Evolutionary conservation across 176 grass and related monocot genomes (phyloP).

Genomic region (Panicum miliaceum): DNA sequence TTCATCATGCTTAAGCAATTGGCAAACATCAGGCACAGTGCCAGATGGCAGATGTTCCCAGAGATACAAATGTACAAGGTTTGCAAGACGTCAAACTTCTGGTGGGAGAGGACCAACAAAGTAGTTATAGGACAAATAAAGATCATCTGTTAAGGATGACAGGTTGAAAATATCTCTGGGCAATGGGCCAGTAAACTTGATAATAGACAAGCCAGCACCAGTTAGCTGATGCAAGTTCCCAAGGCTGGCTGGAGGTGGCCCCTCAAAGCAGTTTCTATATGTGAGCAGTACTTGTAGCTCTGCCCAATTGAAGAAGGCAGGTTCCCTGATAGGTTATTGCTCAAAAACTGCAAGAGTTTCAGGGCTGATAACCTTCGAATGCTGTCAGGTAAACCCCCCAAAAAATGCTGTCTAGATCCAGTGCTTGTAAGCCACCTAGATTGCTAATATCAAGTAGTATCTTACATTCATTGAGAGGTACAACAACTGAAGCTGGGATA

Average conservation of each 20-base stretch:
- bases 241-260: neutral
- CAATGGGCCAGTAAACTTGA: neutral
- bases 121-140: slow-evolving; percentile 2
- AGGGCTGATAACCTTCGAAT: slow-evolving; percentile 23
- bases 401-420: slow-evolving; percentile 13
- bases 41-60: neutral
- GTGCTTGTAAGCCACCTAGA: slow-evolving; percentile 26
- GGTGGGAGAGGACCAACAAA: neutral
- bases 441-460: slow-evolving; percentile 46
- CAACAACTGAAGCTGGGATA: too few relatives aligned
- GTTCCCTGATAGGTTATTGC: neutral
- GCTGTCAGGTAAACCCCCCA: slow-evolving; percentile 34
- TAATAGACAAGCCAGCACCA: neutral
- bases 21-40: neutral
- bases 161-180: too few relatives aligned
- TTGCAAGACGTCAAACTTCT: neutral
- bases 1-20: slow-evolving; percentile 2
- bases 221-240: neutral
- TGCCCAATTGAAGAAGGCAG: slow-evolving; percentile 1
- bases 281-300: neutral
- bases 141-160: slow-evolving; percentile 2
- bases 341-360: neutral
- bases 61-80: slow-evolving; percentile 13
- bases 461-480: slow-evolving; percentile 39
- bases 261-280: neutral